Percentiles rank a stretch among this genome's conserved stretches.
Conservation (phyloP, 2,329 filamentous ascomycete species). For the Clarireedia monteithiana region DNA sequence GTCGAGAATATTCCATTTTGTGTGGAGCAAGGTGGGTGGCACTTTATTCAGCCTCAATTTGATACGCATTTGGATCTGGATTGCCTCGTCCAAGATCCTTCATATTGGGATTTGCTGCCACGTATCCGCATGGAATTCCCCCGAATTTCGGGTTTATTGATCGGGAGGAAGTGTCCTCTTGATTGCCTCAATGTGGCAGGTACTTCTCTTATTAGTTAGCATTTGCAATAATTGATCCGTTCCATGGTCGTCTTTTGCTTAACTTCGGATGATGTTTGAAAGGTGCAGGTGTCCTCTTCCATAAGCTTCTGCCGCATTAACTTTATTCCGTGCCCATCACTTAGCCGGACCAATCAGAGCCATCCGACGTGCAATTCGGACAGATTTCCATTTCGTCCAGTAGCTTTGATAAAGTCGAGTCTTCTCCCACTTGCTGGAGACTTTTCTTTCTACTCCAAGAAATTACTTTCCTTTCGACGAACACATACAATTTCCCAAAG, state of each 20-base stretch:
- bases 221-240: no score
- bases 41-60: no score
- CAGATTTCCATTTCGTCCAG: constrained; percentile 22
- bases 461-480: constrained; percentile 2
- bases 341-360: constrained; percentile 20
- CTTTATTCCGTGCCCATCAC: not conserved
- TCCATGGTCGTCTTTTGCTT: no score
- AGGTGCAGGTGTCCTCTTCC: constrained; percentile 9
- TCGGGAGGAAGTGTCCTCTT: not conserved
- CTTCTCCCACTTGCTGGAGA: not conserved
- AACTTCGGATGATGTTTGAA: not conserved
- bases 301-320: constrained; percentile 1
- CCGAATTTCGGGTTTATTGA: no score
- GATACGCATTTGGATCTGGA: no score
- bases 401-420: constrained; percentile 9
- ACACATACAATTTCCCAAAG: not conserved
- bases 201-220: not conserved
- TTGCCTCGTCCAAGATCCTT: no score
- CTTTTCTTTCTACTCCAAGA: constrained; percentile 1
- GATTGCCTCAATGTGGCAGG: not conserved
- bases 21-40: no score
- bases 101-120: not conserved
- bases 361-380: constrained; percentile 15
- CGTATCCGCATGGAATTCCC: not conserved
- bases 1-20: no score